Evolutionary conservation across 257 asterid species (phyloP), one percentile per base, ranked within the genome.

Genomic region (Ophiorrhiza pumila): DNA sequence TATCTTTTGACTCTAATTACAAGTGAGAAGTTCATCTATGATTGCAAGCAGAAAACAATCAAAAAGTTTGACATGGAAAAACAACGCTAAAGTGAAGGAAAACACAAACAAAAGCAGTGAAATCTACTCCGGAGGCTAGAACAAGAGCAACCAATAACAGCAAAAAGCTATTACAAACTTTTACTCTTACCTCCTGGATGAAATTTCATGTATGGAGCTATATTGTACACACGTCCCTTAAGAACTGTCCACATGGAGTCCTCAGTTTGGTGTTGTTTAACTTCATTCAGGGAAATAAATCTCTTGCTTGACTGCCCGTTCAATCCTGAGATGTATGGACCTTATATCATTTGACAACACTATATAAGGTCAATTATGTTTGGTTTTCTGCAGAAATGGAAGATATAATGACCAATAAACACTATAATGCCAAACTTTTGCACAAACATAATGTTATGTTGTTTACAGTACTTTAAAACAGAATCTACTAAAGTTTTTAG

Each of bases 171-270:
- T 67, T 5, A 42, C 7, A 45, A 57, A 65, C 49, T 22, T 61
- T 50, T 27, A 74, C 62, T 37, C 62, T 46, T 84, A 93, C 99
- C 99, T 88, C 99, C 99, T 43, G 99, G 99, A 76, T 94, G 99
- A 81, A 94, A 94, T 80, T 91, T 94, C 95, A 91, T 87, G 79
- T 91, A 94, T 43, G 99, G 96, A 52, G 94, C 65, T 76, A 94
- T 80, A 79, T 94, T 91, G 86, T 94, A 94, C 64, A 94, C 97
- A 61, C 86, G 93, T 2, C 99, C 97, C 87, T 91, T 91, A 20
- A 94, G 91, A 80, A 90, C 97, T 71, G 99, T 94, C 99, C 99
- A 94, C 99, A 94, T 88, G 73, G 91, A 80, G 69, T 79, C 96
- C 80, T 77, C 97, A 64, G 85, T 85, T 79, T 85, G 86, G 81